Conservation (phyloP, 495 filamentous ascomycete genomes). For the Penicillium salamii region DNA sequence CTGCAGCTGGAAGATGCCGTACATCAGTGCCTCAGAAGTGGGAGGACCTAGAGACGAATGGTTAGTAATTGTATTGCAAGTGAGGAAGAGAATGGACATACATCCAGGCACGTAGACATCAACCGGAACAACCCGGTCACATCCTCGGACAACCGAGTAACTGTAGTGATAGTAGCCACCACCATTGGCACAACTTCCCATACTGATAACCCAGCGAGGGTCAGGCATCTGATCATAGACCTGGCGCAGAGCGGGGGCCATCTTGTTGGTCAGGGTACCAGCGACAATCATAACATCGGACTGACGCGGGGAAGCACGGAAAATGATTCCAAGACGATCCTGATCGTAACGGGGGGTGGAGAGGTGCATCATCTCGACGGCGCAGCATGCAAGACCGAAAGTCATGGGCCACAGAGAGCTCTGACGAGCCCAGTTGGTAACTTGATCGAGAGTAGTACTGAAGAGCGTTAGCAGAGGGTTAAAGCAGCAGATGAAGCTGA, state of each 20-base stretch:
- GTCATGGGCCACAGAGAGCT: conserved; percentile 97
- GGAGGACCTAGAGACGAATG: conserved; percentile 55
- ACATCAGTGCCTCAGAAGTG: conserved; percentile 89
- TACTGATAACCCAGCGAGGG: conserved; percentile 90
- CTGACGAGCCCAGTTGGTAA: conserved; percentile 94
- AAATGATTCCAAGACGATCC: conserved; percentile 93
- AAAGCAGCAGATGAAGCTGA: neutral
- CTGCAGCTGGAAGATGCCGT: conserved; percentile 89
- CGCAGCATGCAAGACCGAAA: conserved; percentile 95
- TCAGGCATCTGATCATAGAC: conserved; percentile 99
- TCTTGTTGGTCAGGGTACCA: conserved; percentile 95
- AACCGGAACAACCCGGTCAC: conserved; percentile 91
- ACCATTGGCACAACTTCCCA: conserved; percentile 94
- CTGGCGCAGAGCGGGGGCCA: conserved; percentile 91
- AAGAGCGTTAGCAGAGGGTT: conserved; percentile 11
- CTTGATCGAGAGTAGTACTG: conserved; percentile 86
- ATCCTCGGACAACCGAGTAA: conserved; percentile 87
- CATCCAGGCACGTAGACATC: conserved; percentile 94
- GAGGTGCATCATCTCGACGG: conserved; percentile 98
- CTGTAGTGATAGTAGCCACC: conserved; percentile 98
- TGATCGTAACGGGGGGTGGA: conserved; percentile 96
- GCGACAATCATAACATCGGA: conserved; percentile 98
- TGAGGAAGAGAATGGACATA: conserved; percentile 38
- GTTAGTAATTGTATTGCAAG: conserved; percentile 18
- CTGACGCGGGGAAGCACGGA: conserved; percentile 91